Percentiles rank a stretch among this genome's conserved stretches.
Conservation (phyloP, 2,329 filamentous ascomycete genomes). For the Pseudofabraea citricarpa region DNA sequence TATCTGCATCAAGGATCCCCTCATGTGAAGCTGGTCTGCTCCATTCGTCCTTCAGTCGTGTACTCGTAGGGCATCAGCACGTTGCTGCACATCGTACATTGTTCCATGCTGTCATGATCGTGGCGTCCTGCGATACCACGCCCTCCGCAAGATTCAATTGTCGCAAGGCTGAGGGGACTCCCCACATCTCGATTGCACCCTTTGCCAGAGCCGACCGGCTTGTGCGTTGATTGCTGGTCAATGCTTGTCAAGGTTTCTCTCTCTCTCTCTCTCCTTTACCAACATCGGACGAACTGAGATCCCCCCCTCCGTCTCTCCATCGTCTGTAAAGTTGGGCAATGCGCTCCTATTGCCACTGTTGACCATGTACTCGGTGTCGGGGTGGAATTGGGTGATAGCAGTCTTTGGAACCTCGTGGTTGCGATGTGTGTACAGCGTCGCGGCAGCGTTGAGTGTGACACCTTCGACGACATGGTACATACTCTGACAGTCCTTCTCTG, state of each 20-base stretch:
- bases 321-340: constrained; percentile 2
- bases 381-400: constrained; percentile 9
- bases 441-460: constrained; percentile 18
- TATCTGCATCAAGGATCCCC: too few species aligned
- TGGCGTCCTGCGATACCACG: neutral
- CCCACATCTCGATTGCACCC: neutral
- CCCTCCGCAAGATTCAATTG: neutral
- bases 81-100: neutral
- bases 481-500: neutral
- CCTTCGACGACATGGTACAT: constrained; percentile 23
- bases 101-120: neutral
- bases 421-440: constrained; percentile 4
- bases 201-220: neutral
- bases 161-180: neutral
- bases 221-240: neutral
- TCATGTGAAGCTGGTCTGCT: too few species aligned
- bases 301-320: neutral
- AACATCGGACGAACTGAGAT: neutral
- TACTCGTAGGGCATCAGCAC: neutral
- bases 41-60: neutral
- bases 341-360: constrained; percentile 4
- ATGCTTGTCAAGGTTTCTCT: neutral
- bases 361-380: constrained; percentile 17
- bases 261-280: neutral
- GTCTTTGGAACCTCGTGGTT: constrained; percentile 8